Evolutionary conservation across 73 alveolate species (phyloP).

Genomic region (Stentor roeselii): DNA sequence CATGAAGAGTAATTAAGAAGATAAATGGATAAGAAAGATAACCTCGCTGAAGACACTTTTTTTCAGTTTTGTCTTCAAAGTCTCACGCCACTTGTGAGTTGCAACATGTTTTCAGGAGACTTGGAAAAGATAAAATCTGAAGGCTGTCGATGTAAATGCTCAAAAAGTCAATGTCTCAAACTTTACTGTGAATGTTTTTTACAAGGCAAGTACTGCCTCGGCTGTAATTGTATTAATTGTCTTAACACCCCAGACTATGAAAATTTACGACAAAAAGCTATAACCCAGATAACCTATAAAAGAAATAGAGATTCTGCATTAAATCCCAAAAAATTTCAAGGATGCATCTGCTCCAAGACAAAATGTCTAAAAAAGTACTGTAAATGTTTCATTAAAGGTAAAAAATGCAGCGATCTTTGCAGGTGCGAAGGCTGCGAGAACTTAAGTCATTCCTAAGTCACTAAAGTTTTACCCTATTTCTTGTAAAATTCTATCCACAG

Average conservation of each 20-base stretch:
- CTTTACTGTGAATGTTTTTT: conserved; percentile 19
- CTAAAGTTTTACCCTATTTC: too few species aligned
- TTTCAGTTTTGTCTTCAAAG: too few species aligned
- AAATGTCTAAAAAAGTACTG: conserved; percentile 12
- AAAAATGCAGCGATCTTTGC: conserved; percentile 1
- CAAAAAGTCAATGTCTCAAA: not conserved
- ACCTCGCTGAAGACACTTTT: too few species aligned
- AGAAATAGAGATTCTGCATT: too few species aligned
- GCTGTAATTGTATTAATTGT: not conserved
- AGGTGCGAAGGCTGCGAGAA: conserved; percentile 22
- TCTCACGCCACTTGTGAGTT: too few species aligned
- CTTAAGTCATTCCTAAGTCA: too few species aligned
- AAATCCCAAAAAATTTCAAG: conserved; percentile 4
- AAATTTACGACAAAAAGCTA: not conserved
- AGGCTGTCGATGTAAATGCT: not conserved
- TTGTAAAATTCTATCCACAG: too few species aligned
- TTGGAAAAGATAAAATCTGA: too few species aligned
- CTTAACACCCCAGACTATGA: not conserved
- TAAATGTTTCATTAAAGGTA: not conserved
- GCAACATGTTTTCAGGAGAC: too few species aligned
- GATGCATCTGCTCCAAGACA: not conserved
- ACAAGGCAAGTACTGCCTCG: not conserved
- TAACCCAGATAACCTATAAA: not conserved
- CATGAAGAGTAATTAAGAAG: too few species aligned
- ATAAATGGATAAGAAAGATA: too few species aligned